Evolutionary conservation across 139 green algal species (phyloP).

Genomic region (Asterochloris erici): DNA sequence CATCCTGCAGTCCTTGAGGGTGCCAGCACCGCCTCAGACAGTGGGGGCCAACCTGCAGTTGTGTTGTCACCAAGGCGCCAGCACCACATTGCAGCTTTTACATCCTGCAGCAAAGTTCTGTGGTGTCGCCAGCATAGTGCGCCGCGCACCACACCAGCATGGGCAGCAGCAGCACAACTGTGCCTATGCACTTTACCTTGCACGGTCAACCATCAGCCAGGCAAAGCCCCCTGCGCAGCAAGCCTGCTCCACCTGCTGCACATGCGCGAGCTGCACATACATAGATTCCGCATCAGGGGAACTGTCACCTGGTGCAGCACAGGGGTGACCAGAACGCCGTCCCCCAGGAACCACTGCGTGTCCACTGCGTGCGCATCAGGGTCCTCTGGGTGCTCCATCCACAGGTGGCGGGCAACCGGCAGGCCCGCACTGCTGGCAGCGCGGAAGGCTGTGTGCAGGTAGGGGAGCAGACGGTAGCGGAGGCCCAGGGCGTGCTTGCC

Average conservation of each 20-base stretch:
- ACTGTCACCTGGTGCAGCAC: slow-evolving; percentile 40
- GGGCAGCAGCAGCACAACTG: background rate
- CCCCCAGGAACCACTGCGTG: slow-evolving; percentile 64
- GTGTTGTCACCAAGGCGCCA: too few relatives aligned
- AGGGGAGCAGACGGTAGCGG: slow-evolving; percentile 69
- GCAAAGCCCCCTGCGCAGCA: background rate
- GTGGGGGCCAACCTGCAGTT: background rate
- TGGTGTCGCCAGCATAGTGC: background rate
- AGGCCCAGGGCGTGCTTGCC: slow-evolving; percentile 44
- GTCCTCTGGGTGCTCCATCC: slow-evolving; percentile 40
- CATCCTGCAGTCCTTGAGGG: too few relatives aligned
- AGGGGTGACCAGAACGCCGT: slow-evolving; percentile 58
- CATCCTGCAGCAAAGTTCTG: background rate
- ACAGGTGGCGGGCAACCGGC: slow-evolving; percentile 67
- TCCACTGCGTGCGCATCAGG: slow-evolving; percentile 5
- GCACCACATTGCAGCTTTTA: background rate
- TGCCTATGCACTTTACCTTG: background rate
- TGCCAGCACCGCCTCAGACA: background rate
- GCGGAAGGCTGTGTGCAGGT: slow-evolving; percentile 61
- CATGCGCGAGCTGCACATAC: background rate
- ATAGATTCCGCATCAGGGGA: background rate
- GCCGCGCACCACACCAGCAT: background rate
- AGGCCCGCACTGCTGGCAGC: slow-evolving; percentile 33
- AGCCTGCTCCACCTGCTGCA: background rate
- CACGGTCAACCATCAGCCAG: too few relatives aligned